phyloP scores from a whole-genome alignment of 768 basidiomycete species.

The Mycena vitilis region DNA sequence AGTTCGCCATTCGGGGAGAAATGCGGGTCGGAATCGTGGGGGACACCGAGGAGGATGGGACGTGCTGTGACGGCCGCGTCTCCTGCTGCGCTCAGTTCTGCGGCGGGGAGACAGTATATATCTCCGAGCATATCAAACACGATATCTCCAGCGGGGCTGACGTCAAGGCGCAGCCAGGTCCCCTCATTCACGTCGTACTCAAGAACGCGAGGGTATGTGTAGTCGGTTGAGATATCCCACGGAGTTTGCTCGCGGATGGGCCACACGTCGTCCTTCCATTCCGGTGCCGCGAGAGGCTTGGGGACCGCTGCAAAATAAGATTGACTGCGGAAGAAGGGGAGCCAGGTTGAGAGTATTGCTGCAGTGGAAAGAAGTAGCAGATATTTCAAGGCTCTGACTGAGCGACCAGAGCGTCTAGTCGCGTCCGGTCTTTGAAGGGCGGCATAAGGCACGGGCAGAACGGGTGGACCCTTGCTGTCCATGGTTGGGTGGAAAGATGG shows the following conservation, averaged over 20 bases:
- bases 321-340: constrained; percentile 41
- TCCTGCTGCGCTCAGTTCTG: constrained; percentile 36
- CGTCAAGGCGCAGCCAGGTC: constrained; percentile 81
- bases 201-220: constrained; percentile 71
- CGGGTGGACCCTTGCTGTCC: constrained; percentile 10
- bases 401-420: not conserved
- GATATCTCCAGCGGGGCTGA: constrained; percentile 78
- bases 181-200: constrained; percentile 79
- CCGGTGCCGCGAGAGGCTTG: constrained; percentile 43
- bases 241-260: constrained; percentile 68
- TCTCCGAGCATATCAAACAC: constrained; percentile 83
- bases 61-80: constrained; percentile 54
- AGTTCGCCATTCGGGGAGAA: constrained; percentile 76
- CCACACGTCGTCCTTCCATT: constrained; percentile 63
- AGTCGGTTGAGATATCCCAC: constrained; percentile 86
- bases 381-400: constrained; percentile 20
- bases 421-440: not conserved
- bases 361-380: constrained; percentile 45
- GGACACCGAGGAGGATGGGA: constrained; percentile 72
- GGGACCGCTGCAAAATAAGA: constrained; percentile 36
- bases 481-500: not conserved
- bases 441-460: constrained; percentile 3
- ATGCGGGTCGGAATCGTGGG: constrained; percentile 77
- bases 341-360: constrained; percentile 46
- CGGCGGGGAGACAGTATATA: constrained; percentile 70